Base-by-base conservation (phyloP, 1,139 yeast species). In the Lodderomyces oxycetoniae region DNA sequence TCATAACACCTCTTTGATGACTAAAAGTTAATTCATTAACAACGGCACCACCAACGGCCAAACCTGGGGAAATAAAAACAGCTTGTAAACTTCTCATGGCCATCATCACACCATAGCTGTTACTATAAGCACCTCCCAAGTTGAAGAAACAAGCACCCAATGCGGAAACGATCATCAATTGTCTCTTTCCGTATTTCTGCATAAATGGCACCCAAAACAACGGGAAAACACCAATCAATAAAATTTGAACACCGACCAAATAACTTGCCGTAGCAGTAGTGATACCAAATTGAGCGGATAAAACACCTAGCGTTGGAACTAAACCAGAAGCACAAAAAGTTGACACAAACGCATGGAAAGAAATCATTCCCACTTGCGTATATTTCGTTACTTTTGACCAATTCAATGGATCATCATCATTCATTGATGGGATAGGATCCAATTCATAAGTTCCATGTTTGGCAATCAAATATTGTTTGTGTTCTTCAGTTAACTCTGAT, bases 311-410 rank as follows among this genome's bases (percentile, higher is more conserved):
- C 15, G 45, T 36, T 4, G 54, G 52, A n/a, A 48, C 48, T 8
- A 46, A 27, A 6, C 54, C 54, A 3, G 52, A 46, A n/a, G 54
- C 54, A 43, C 47, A 43, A 26, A 49, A 49, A 10, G 53, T 48
- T 5, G 47, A 39, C 23, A 42, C 37, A 26, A 49, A 49, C 3
- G 49, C 52, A 35, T 49, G 51, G 30, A 46, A 44, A 8, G 50
- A 45, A 19, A 49, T 41, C 50, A 49, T 43, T 2, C 40, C 42
- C 25, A 49, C 37, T 34, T 49, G 51, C 10, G 39, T 25, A 13
- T 37, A 26, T 29, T 49, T 49, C 15, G 30, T 19, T 14, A 32
- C 28, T 9, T 34, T 22, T 9, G 43, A 37, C 54, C 54, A 49
- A 26, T 49, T 49, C 16, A 49, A 37, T 9, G 54, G 54, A 30